phyloP scores from a whole-genome alignment of 352 stramenopile species.

The Phytopythium vexans region DNA sequence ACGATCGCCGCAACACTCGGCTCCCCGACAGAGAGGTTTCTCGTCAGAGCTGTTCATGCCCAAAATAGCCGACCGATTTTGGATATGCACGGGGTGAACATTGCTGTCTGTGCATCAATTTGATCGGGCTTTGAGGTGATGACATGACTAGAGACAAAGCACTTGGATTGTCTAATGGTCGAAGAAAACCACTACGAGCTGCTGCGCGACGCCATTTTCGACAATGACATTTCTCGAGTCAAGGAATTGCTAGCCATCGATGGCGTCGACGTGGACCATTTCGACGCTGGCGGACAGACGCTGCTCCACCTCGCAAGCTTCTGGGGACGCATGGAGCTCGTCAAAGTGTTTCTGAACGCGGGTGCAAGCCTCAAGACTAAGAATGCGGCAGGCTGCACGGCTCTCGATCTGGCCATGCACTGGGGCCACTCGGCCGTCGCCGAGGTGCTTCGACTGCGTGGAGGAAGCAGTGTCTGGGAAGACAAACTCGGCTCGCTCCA shows the following conservation, averaged over 20 bases:
- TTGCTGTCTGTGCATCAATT: background rate
- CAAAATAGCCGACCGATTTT: background rate
- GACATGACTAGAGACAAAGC: too few species aligned
- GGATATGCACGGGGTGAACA: background rate
- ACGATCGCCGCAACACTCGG: too few species aligned
- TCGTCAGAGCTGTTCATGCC: background rate
- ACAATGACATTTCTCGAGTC: slow-evolving; percentile 49
- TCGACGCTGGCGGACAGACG: slow-evolving; percentile 70
- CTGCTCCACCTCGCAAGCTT: slow-evolving; percentile 73
- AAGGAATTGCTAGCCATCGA: slow-evolving; percentile 33
- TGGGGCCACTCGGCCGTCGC: slow-evolving; percentile 71
- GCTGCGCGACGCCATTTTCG: slow-evolving; percentile 71
- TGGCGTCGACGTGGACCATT: slow-evolving; percentile 60
- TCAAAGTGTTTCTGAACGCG: slow-evolving; percentile 53
- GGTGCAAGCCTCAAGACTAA: slow-evolving; percentile 71
- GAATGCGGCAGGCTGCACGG: slow-evolving; percentile 65
- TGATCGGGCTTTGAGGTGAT: background rate
- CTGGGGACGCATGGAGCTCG: slow-evolving; percentile 62
- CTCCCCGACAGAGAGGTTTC: too few species aligned
- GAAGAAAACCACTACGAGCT: slow-evolving; percentile 56
- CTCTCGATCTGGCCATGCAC: slow-evolving; percentile 65
- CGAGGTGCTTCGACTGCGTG: slow-evolving; percentile 62
- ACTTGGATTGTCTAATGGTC: background rate
- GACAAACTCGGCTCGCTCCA: slow-evolving; percentile 71
- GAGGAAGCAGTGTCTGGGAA: slow-evolving; percentile 68